Base-by-base conservation (phyloP, 768 basidiomycete species). In the Lactarius psammicola region DNA sequence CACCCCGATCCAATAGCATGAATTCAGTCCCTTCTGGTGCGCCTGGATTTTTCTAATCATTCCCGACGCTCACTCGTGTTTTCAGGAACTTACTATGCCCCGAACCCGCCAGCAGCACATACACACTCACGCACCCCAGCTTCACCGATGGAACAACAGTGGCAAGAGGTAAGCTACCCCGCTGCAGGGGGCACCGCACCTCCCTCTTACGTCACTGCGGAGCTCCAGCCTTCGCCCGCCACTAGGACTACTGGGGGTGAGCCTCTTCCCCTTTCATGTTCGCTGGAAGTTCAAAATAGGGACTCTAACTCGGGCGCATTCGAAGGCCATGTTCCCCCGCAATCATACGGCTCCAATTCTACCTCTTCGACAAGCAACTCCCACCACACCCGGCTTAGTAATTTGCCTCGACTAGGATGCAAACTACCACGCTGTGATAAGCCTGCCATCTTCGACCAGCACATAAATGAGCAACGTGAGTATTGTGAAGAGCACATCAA, bases 401-500 rank as follows among this genome's bases (percentile, higher is more conserved):
- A 46, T 20, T n/a, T 8, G 15, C 20, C 34, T 26, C 36, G 0
- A n/a, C n/a, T n/a, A n/a, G n/a, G n/a, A 34, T 66, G 65, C 42
- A 59, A 15, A 54, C 0, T 62, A 0, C 61, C 65, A 40, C 15
- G 0, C 0, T 66, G 65, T 18, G 18, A 33, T 30, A n/a, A 44
- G 23, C 13, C 10, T 8, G 40, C 31, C 4, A 7, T 30, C n/a
- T 66, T 62, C 33, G 31, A 66, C 34, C 26, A 10, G 7, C 4
- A 5, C 23, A 36, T 58, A 17, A 34, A 62, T 26, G 56, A 66
- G 31, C 61, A 55, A 34, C 38, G 62, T 6, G 56, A 63, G 34
- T 66, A 36, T 36, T 66, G 65, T 10, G 31, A 34, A 23, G 13
- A 15, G 0, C 65, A 66, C 33, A 11, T 62, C 6, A 1, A 1